Percentiles rank a stretch among this genome's conserved stretches.
These are phyloP conservation scores for Zygosaccharomyces gambellarensis DNA, from an alignment of 805 yeast genomes.

Conservation along the genomic window DNA sequence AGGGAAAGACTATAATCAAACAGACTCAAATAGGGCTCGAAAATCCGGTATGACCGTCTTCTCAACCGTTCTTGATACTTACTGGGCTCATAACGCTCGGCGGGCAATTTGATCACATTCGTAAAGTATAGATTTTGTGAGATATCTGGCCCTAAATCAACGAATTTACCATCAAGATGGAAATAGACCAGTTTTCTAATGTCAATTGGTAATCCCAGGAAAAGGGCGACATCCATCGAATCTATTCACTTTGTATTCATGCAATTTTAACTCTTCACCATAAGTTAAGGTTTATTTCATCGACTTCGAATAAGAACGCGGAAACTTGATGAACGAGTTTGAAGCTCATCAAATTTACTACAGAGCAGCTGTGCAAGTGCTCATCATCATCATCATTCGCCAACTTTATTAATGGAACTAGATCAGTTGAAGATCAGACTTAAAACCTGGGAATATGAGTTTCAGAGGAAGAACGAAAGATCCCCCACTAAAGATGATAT, in stretches of 20 bases:
- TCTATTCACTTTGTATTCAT: background rate
- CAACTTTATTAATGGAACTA: constrained; percentile 8
- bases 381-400: background rate
- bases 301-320: background rate
- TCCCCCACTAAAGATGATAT: constrained; percentile 48
- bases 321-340: background rate
- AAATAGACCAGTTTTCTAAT: constrained; percentile 25
- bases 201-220: constrained; percentile 25
- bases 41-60: constrained; percentile 13
- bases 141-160: constrained; percentile 7
- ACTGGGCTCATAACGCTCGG: constrained; percentile 3
- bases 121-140: constrained; percentile 8
- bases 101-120: constrained; percentile 3
- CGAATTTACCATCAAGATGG: constrained; percentile 21
- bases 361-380: background rate
- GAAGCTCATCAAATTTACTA: background rate
- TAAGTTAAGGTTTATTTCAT: background rate
- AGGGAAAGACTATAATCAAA: constrained; percentile 26
- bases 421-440: constrained; percentile 39
- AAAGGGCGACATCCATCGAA: constrained; percentile 14
- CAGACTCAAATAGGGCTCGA: constrained; percentile 20
- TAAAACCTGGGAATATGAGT: constrained; percentile 53
- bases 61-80: constrained; percentile 5
- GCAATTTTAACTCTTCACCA: background rate
- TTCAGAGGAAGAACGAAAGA: constrained; percentile 37